A percentile compares a stretch with the other conserved stretches of the same genome.
phyloP scores from a whole-genome alignment of 257 asterid species.

The Solanum pinnatisectum region DNA sequence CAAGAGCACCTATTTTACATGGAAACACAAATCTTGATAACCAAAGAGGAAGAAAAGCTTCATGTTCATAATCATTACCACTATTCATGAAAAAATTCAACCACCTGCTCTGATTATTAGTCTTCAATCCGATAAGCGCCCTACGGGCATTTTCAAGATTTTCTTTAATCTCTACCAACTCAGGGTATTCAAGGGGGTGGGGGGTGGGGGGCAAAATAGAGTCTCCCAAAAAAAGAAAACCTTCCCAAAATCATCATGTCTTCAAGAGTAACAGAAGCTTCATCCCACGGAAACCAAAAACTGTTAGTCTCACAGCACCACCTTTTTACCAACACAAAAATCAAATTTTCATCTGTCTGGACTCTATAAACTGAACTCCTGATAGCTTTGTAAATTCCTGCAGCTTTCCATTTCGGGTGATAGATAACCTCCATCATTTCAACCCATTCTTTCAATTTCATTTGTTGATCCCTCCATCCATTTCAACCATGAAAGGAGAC shows the following conservation, averaged over 20 bases:
- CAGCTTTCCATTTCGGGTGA: neutral
- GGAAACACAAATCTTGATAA: neutral
- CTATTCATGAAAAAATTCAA: neutral
- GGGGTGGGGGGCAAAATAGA: neutral
- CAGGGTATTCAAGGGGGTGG: too few relatives aligned
- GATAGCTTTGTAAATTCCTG: neutral
- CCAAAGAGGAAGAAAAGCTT: too few relatives aligned
- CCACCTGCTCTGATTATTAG: neutral
- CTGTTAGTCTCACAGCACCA: too few relatives aligned
- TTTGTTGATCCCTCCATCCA: too few relatives aligned
- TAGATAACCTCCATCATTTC: neutral
- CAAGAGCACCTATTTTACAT: neutral
- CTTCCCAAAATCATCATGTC: neutral
- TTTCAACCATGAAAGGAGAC: too few relatives aligned
- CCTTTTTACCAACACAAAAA: too few relatives aligned
- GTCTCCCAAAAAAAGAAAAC: neutral
- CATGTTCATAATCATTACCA: neutral
- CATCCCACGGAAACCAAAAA: too few relatives aligned
- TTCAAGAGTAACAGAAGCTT: too few relatives aligned
- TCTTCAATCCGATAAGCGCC: neutral
- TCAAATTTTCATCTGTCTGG: too few relatives aligned
- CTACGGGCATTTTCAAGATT: neutral
- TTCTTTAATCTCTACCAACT: too few relatives aligned
- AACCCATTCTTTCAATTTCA: too few relatives aligned
- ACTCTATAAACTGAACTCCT: too few relatives aligned